These are phyloP conservation scores for Brettanomyces sp. DNA, from an alignment of 805 yeast species.

Conservation along the genomic window DNA sequence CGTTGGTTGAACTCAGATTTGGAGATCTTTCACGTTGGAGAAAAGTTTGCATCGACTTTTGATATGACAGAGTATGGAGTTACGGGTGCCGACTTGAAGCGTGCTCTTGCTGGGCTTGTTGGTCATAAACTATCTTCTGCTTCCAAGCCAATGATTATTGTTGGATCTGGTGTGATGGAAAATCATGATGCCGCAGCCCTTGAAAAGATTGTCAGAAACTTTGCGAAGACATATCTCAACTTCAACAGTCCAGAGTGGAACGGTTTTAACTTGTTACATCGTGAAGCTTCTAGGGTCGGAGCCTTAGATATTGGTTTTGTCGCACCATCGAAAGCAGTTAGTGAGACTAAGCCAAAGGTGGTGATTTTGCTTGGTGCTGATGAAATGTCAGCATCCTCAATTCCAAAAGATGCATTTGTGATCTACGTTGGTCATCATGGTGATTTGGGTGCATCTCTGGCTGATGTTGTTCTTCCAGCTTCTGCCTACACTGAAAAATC, in stretches of 20 bases:
- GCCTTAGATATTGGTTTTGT: conserved; percentile 80
- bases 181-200: conserved; percentile 54
- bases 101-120: conserved; percentile 55
- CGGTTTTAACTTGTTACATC: conserved; percentile 70
- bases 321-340: conserved; percentile 35
- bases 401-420: conserved; percentile 80
- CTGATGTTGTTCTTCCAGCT: conserved; percentile 81
- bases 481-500: conserved; percentile 83
- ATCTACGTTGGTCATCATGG: conserved; percentile 91
- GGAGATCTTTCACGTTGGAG: conserved; percentile 68
- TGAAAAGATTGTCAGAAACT: conserved; percentile 50
- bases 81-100: conserved; percentile 43
- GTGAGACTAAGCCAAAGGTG: conserved; percentile 53
- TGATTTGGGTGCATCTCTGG: conserved; percentile 78
- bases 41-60: conserved; percentile 70
- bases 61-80: conserved; percentile 55
- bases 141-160: conserved; percentile 64
- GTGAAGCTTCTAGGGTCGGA: conserved; percentile 82
- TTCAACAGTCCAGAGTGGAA: conserved; percentile 71
- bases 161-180: conserved; percentile 74
- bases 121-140: conserved; percentile 64
- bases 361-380: conserved; percentile 80
- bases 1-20: conserved; percentile 64
- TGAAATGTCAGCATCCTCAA: conserved; percentile 56
- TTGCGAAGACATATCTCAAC: conserved; percentile 45